These are phyloP conservation scores for Fraxinus baroniana DNA, from an alignment of 305 asterid species.

Conservation along the genomic window DNA sequence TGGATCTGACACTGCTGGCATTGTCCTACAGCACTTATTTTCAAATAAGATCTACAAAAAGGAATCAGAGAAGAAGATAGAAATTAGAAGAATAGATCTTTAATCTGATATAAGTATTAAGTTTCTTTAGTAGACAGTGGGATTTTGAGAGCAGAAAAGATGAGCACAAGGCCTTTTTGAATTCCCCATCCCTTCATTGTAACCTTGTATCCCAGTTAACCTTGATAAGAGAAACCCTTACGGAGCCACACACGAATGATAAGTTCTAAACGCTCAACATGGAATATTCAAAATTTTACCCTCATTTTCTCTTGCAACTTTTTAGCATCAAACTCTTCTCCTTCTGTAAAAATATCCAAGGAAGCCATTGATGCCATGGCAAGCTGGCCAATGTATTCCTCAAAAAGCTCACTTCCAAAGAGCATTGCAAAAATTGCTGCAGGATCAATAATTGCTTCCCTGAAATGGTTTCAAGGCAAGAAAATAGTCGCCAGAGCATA, in stretches of 20 bases:
- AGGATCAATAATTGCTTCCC: conserved; percentile 96
- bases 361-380: conserved; percentile 99
- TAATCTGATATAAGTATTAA: neutral
- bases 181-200: conserved; percentile 4
- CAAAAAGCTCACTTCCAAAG: conserved; percentile 97
- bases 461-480: conserved; percentile 37
- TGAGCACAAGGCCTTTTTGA: neutral
- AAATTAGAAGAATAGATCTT: neutral
- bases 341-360: conserved; percentile 74
- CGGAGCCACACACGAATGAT: conserved; percentile 11
- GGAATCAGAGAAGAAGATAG: neutral
- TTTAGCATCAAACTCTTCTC: conserved; percentile 80
- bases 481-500: conserved; percentile 7
- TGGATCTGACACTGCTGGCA: neutral
- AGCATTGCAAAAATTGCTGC: conserved; percentile 99
- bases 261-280: neutral
- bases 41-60: neutral
- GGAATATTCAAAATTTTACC: conserved; percentile 45
- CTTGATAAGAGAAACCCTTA: conserved; percentile 7
- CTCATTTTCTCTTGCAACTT: conserved; percentile 92
- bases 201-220: conserved; percentile 4
- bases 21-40: neutral
- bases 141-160: neutral
- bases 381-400: conserved; percentile 97
- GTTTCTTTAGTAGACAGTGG: neutral